These are phyloP conservation scores for Solanum hybrid DNA, from an alignment of 305 asterid species.

Conservation along the genomic window DNA sequence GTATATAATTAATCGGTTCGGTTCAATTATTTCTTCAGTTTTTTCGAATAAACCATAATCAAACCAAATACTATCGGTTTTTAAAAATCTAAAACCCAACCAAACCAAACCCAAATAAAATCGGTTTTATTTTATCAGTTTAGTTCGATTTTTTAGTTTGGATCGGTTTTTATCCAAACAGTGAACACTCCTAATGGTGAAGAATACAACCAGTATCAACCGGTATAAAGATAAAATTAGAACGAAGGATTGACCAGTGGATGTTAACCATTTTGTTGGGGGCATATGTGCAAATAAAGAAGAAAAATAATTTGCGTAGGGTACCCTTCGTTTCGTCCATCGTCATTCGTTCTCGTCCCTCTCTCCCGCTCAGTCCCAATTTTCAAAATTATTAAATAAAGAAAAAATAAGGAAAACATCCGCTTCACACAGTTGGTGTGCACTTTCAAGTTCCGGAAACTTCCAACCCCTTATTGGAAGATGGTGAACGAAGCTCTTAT, in stretches of 20 bases:
- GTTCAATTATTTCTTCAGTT: too few species aligned
- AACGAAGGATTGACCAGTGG: not conserved
- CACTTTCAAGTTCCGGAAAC: not conserved
- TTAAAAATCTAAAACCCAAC: too few species aligned
- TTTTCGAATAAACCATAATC: too few species aligned
- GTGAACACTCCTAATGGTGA: too few species aligned
- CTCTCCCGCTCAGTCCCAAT: constrained; percentile 10
- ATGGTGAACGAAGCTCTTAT: constrained; percentile 27
- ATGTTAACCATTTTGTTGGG: not conserved
- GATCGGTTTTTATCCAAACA: too few species aligned
- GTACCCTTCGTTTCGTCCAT: not conserved
- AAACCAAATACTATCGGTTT: too few species aligned
- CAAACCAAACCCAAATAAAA: too few species aligned
- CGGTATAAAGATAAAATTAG: too few species aligned
- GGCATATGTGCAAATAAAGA: not conserved
- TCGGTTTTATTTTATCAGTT: too few species aligned
- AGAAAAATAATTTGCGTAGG: not conserved
- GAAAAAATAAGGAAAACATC: not conserved
- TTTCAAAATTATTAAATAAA: constrained; percentile 11
- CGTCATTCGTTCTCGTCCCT: not conserved
- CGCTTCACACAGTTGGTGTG: not conserved
- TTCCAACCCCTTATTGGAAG: not conserved
- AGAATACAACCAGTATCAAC: not conserved
- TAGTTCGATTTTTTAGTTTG: too few species aligned
- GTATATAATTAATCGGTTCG: too few species aligned